phyloP scores from a whole-genome alignment of 805 yeast genomes.

The Brettanomyces anomalus region DNA sequence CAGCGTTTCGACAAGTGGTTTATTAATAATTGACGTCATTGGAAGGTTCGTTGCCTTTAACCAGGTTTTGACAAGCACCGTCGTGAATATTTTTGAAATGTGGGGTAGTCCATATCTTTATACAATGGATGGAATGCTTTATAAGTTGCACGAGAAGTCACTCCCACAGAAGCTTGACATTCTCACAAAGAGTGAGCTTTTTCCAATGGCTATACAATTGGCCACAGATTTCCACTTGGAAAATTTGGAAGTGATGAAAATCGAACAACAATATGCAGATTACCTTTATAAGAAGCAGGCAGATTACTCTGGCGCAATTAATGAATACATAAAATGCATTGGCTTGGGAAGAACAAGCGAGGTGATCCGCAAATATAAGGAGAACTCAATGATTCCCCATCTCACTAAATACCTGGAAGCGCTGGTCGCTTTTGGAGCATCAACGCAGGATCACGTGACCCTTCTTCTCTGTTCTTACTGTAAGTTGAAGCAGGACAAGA shows the following conservation, averaged over 20 bases:
- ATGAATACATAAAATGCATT: slow-evolving; percentile 52
- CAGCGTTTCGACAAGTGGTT: slow-evolving; percentile 34
- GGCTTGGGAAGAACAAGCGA: slow-evolving; percentile 55
- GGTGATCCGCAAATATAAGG: slow-evolving; percentile 71
- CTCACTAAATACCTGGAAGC: slow-evolving; percentile 57
- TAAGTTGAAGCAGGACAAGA: slow-evolving; percentile 54
- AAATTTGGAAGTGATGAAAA: slow-evolving; percentile 25
- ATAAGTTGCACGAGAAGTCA: slow-evolving; percentile 57
- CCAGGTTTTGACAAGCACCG: slow-evolving; percentile 56
- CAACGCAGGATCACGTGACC: slow-evolving; percentile 77
- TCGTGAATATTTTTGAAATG: slow-evolving; percentile 47
- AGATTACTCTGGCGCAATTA: slow-evolving; percentile 59
- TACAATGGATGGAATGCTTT: slow-evolving; percentile 68
- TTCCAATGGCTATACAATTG: slow-evolving; percentile 60
- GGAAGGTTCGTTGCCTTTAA: slow-evolving; percentile 66
- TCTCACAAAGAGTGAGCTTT: slow-evolving; percentile 61
- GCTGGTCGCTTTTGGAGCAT: slow-evolving; percentile 42
- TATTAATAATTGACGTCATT: slow-evolving; percentile 58
- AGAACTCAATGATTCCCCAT: slow-evolving; percentile 59
- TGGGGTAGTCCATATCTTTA: slow-evolving; percentile 54
- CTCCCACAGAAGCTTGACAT: slow-evolving; percentile 60
- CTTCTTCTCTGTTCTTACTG: slow-evolving; percentile 71
- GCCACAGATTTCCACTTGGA: slow-evolving; percentile 31
- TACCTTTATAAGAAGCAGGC: slow-evolving; percentile 51
- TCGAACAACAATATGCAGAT: slow-evolving; percentile 61